Conservation (phyloP, 371 early-diverging fungal species). For the Syncephalastrum contaminatum region DNA sequence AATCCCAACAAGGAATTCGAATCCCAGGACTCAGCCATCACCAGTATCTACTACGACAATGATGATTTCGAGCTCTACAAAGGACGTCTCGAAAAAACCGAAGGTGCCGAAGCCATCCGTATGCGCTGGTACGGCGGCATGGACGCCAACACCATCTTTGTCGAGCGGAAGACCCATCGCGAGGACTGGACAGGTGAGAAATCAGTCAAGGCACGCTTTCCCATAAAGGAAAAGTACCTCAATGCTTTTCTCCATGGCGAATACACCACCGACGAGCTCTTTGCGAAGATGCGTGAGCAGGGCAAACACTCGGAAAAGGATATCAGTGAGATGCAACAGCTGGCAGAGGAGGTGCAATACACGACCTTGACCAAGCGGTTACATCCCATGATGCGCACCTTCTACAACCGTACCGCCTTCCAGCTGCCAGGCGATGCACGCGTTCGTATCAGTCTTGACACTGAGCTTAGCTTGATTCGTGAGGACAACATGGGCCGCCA, state of each 20-base stretch:
- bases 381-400: slow-evolving; percentile 91
- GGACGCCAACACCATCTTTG: slow-evolving; percentile 85
- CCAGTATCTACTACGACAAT: slow-evolving; percentile 98
- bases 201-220: slow-evolving; percentile 95
- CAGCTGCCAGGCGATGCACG: slow-evolving; percentile 98
- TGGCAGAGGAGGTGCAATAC: slow-evolving; percentile 86
- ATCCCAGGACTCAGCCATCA: slow-evolving; percentile 87
- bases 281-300: slow-evolving; percentile 83
- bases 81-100: slow-evolving; percentile 91
- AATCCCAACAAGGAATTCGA: slow-evolving; percentile 76
- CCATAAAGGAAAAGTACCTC: slow-evolving; percentile 94
- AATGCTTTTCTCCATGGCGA: slow-evolving; percentile 83
- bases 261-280: slow-evolving; percentile 78
- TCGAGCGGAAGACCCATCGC: slow-evolving; percentile 98
- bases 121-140: slow-evolving; percentile 98
- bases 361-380: slow-evolving; percentile 77
- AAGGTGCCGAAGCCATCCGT: slow-evolving; percentile 93
- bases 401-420: slow-evolving; percentile 99
- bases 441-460: slow-evolving; percentile 98
- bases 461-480: slow-evolving; percentile 95
- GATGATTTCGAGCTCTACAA: slow-evolving; percentile 91
- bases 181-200: slow-evolving; percentile 98
- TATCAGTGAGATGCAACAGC: slow-evolving; percentile 71
- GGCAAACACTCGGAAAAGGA: slow-evolving; percentile 84
- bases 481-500: slow-evolving; percentile 82